Base-by-base conservation (phyloP, 2,329 filamentous ascomycete species). In the Fusarium floridanum region DNA sequence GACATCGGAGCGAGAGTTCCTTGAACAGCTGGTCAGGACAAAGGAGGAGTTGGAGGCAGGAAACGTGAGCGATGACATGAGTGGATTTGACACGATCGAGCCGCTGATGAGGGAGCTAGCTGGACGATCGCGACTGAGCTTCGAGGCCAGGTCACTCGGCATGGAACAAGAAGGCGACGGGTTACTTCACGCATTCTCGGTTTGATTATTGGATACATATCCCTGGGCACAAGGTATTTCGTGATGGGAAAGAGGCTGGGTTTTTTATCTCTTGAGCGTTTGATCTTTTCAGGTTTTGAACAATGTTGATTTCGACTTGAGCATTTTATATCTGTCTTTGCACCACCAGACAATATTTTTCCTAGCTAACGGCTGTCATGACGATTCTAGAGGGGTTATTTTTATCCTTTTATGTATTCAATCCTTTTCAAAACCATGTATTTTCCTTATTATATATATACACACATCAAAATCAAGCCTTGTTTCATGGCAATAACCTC, bases 71-170 rank as follows among this genome's bases (percentile, higher is more conserved):
- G 79, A 81, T 27, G 81, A 82, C 20, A 72, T 75, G 67, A 83
- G 79, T 57, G 82, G 84, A 6, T 74, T 86, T 65, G 84, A 83
- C 29, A 78, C 81, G 6, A 81, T 87, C 24, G 85, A 86, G 77
- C 84, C 85, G 10, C 71, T 87, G 56, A 87, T 86, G 83, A 80
- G 83, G 64, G 85, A 86, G 77, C 76, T 87, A 50, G 83, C 82
- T 45, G 80, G 78, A 60, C 76, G 75, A 56, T 80, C 80, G 36
- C 71, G 78, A 70, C 66, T 79, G 53, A 78, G 71, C 37, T 77
- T 74, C 24, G 76, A 79, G 64, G 78, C 77, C 41, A 70, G 75
- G 43, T 72, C 79, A n/a, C 70, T 79, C 45, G 78, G 75, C 62
- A 61, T 77, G 53, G 68, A 50, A 16, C 67, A 68, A 61, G 72